phyloP scores from a whole-genome alignment of 495 filamentous ascomycete species.

The Trichoderma erinaceum region DNA sequence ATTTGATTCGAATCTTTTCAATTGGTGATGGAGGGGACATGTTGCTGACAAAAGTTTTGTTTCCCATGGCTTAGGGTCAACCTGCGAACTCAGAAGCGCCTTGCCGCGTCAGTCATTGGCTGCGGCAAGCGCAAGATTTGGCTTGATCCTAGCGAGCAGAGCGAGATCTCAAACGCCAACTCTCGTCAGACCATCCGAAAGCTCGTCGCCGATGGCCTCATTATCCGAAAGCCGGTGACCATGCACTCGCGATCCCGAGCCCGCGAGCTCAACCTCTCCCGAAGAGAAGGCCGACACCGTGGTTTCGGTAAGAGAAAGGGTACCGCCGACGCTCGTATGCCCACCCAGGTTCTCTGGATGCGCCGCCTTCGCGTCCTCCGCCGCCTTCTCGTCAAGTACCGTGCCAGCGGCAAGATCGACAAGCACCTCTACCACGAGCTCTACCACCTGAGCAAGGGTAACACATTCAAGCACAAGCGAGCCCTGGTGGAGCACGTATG shows the following conservation, averaged over 20 bases:
- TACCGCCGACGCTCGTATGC: constrained; percentile 99
- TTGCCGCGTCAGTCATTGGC: constrained; percentile 94
- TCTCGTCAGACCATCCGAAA: constrained; percentile 99
- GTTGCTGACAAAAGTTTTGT: constrained; percentile 30
- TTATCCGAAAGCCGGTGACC: constrained; percentile 99
- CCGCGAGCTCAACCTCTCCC: constrained; percentile 81
- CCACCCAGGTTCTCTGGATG: constrained; percentile 98
- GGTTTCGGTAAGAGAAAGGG: constrained; percentile 99
- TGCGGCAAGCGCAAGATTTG: constrained; percentile 99
- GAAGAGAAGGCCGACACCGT: constrained; percentile 89
- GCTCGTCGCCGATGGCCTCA: constrained; percentile 98
- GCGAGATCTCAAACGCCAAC: constrained; percentile 99
- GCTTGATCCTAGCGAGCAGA: constrained; percentile 99
- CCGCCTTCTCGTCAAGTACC: constrained; percentile 98
- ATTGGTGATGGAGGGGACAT: not conserved
- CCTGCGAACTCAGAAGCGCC: constrained; percentile 98
- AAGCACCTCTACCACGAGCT: constrained; percentile 99
- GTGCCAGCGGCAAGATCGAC: constrained; percentile 98
- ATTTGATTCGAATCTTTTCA: not conserved
- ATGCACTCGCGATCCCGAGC: constrained; percentile 98
- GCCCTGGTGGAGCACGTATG: constrained; percentile 98
- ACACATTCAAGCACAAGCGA: constrained; percentile 99
- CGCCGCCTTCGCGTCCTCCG: constrained; percentile 98
- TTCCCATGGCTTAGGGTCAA: constrained; percentile 72
- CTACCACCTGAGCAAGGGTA: constrained; percentile 99